Percentiles rank a stretch among this genome's conserved stretches.
These are phyloP conservation scores for Lepidium sativum DNA, from an alignment of 345 rosid species.

Conservation along the genomic window DNA sequence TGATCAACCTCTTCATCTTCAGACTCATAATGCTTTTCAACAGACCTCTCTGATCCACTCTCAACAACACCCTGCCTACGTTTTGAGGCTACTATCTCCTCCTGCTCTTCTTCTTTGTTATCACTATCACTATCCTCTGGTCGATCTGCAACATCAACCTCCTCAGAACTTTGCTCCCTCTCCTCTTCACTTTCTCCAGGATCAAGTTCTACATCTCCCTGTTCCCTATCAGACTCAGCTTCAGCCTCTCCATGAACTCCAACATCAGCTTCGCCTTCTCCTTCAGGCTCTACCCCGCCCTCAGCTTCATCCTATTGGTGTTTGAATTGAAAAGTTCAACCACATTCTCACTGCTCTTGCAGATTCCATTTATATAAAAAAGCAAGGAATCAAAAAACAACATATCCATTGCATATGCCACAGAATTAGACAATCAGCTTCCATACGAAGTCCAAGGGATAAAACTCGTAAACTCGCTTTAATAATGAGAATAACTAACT, in stretches of 20 bases:
- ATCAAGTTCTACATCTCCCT: constrained; percentile 57
- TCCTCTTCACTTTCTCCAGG: constrained; percentile 93
- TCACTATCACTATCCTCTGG: constrained; percentile 69
- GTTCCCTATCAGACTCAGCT: constrained; percentile 65
- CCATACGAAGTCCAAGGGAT: neutral
- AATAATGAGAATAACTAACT: neutral
- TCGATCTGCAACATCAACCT: constrained; percentile 52
- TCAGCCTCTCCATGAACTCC: constrained; percentile 41
- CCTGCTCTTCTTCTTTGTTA: constrained; percentile 55
- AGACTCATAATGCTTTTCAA: constrained; percentile 58
- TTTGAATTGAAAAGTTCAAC: neutral
- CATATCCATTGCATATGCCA: neutral
- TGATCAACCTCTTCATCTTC: constrained; percentile 93
- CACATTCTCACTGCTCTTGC: neutral
- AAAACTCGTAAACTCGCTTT: too few relatives aligned
- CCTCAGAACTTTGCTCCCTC: constrained; percentile 75
- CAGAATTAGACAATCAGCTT: neutral
- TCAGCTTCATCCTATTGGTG: constrained; percentile 75
- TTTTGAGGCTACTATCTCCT: constrained; percentile 50
- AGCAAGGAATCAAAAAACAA: constrained; percentile 8
- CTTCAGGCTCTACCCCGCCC: constrained; percentile 60
- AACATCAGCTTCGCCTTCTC: constrained; percentile 54
- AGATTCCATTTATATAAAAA: neutral
- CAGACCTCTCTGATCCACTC: constrained; percentile 88
- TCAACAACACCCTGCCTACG: constrained; percentile 58